Evolutionary conservation across 495 filamentous ascomycete genomes (phyloP).

Genomic region (Trichoderma asperelloides): DNA sequence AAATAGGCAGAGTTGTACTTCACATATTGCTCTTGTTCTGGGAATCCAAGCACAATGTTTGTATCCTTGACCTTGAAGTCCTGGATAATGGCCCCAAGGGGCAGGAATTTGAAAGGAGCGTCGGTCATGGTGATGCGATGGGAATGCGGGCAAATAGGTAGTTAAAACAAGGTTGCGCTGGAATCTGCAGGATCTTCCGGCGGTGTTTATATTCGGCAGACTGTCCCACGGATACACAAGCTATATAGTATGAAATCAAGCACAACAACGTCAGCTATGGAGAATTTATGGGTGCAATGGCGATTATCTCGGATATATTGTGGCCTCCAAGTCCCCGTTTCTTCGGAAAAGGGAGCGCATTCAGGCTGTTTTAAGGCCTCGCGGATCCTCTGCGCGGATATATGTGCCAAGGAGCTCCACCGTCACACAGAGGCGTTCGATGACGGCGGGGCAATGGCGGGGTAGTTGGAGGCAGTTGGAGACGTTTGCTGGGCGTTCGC

Average conservation of each 20-base stretch:
- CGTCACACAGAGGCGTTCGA: background rate
- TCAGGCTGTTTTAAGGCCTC: background rate
- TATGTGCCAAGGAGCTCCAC: background rate
- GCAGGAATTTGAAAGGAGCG: conserved; percentile 57
- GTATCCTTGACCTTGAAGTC: conserved; percentile 62
- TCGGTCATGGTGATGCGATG: conserved; percentile 26
- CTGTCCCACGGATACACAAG: background rate
- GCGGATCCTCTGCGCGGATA: background rate
- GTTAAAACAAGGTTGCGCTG: background rate
- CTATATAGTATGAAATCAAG: background rate
- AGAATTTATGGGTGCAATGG: background rate
- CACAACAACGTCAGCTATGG: background rate
- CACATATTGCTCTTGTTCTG: conserved; percentile 60
- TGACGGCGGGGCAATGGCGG: conserved; percentile 2
- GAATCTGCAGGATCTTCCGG: background rate
- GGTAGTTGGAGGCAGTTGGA: conserved; percentile 1
- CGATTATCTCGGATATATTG: conserved; percentile 1
- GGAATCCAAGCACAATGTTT: conserved; percentile 86
- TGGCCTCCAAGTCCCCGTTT: background rate
- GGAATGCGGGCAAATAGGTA: background rate
- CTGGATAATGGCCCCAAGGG: conserved; percentile 82
- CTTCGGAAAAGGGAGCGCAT: background rate
- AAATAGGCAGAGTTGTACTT: conserved; percentile 69
- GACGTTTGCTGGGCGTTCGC: background rate
- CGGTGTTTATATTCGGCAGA: background rate